Conservation (phyloP, 352 stramenopile genomes). For the Phytophthora pluvialis region DNA sequence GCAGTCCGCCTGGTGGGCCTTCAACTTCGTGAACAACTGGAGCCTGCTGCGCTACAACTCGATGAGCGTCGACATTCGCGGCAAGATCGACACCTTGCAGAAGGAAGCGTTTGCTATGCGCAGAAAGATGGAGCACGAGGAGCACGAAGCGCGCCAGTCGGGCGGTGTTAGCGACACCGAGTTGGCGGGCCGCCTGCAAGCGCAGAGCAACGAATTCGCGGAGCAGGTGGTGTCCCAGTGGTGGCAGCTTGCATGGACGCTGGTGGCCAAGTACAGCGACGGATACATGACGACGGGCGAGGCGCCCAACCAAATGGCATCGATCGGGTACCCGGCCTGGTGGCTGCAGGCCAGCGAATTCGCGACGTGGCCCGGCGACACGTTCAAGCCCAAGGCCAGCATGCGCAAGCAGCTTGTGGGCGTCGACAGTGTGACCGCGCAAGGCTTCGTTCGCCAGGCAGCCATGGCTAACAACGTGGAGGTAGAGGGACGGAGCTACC, state of each 20-base stretch:
- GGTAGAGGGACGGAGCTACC: slow-evolving; percentile 10
- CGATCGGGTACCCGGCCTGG: slow-evolving; percentile 68
- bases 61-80: slow-evolving; percentile 66
- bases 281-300: slow-evolving; percentile 79
- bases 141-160: neutral
- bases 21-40: slow-evolving; percentile 91
- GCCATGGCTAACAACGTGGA: slow-evolving; percentile 8
- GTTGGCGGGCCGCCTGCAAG: slow-evolving; percentile 39
- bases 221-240: slow-evolving; percentile 57
- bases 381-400: slow-evolving; percentile 57
- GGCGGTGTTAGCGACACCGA: slow-evolving; percentile 8
- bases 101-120: slow-evolving; percentile 42
- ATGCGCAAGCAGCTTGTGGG: slow-evolving; percentile 54
- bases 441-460: slow-evolving; percentile 35
- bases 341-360: slow-evolving; percentile 69
- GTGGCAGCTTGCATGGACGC: slow-evolving; percentile 69
- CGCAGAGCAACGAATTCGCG: slow-evolving; percentile 62
- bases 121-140: slow-evolving; percentile 23
- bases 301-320: slow-evolving; percentile 42
- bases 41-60: slow-evolving; percentile 76
- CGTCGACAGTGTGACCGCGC: slow-evolving; percentile 32
- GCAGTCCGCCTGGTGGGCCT: slow-evolving; percentile 83
- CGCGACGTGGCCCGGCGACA: slow-evolving; percentile 68
- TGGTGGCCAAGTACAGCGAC: slow-evolving; percentile 78
- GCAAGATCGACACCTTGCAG: slow-evolving; percentile 48